Evolutionary conservation across 192 early-diverging fungal species (phyloP).

Genomic region (Backusella parvicylindrica): DNA sequence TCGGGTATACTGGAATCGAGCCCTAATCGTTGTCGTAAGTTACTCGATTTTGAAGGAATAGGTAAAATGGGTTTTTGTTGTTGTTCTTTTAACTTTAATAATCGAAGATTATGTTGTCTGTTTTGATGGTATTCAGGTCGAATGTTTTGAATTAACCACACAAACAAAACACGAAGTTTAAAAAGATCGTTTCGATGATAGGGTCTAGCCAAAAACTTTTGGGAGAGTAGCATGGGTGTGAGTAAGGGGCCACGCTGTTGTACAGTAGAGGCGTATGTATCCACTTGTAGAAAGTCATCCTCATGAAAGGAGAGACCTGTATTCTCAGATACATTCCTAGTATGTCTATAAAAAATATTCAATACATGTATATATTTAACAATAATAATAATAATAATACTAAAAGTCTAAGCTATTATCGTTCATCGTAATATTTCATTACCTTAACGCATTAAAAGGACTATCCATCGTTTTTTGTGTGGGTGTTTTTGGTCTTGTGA

Average conservation of each 20-base stretch:
- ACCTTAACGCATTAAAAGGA: conserved; percentile 29
- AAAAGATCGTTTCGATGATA: conserved; percentile 53
- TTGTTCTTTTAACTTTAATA: not conserved
- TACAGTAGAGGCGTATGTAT: conserved; percentile 63
- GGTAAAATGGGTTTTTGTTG: not conserved
- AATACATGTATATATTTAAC: too few species aligned
- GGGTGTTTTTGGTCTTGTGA: conserved; percentile 9
- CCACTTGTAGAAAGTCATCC: conserved; percentile 56
- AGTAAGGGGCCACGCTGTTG: conserved; percentile 55
- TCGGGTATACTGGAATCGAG: not conserved
- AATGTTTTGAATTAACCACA: conserved; percentile 70
- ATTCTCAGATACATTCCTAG: not conserved
- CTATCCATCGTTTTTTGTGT: not conserved
- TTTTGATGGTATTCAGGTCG: conserved; percentile 8
- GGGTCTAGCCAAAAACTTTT: conserved; percentile 63
- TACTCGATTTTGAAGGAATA: not conserved
- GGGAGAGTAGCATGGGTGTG: conserved; percentile 57
- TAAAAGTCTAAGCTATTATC: too few species aligned
- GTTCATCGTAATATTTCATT: conserved; percentile 1
- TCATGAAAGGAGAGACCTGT: not conserved
- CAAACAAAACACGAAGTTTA: conserved; percentile 61
- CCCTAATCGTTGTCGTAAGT: not conserved
- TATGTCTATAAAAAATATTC: not conserved
- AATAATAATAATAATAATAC: too few species aligned
- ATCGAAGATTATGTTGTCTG: conserved; percentile 7